phyloP scores from a whole-genome alignment of 1,284 basidiomycete species.

The Cystobasidium sp. region DNA sequence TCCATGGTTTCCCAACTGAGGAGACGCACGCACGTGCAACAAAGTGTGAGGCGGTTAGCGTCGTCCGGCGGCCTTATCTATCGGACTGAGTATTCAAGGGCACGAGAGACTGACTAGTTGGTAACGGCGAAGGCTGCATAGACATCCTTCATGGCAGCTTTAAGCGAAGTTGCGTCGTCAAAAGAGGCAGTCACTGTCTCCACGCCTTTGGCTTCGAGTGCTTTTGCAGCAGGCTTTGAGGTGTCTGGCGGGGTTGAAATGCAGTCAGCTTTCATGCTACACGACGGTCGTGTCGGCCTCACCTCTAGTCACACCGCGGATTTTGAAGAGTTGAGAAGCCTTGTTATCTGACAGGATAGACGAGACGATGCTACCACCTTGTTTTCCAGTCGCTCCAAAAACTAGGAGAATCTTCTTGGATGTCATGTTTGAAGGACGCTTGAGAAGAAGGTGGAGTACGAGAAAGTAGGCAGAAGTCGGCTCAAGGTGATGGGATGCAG shows the following conservation, averaged over 20 bases:
- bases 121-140: constrained; percentile 51
- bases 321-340: constrained; percentile 20
- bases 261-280: background rate
- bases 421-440: background rate
- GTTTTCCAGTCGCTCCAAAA: constrained; percentile 17
- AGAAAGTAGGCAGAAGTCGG: background rate
- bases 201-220: constrained; percentile 49
- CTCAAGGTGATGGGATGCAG: too few relatives aligned
- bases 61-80: background rate
- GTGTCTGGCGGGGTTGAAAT: constrained; percentile 39
- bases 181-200: constrained; percentile 46
- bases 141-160: constrained; percentile 47
- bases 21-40: background rate
- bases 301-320: constrained; percentile 23
- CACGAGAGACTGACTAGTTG: constrained; percentile 46
- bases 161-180: constrained; percentile 43
- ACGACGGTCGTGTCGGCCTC: background rate
- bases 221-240: constrained; percentile 48
- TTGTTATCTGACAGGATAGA: constrained; percentile 19
- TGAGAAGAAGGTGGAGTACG: background rate
- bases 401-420: constrained; percentile 27
- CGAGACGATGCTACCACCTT: constrained; percentile 7
- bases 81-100: background rate
- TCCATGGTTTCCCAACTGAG: constrained; percentile 14
- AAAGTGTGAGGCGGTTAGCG: background rate